These are phyloP conservation scores for Ophiocordyceps unilateralis DNA, from an alignment of 2,329 filamentous ascomycete genomes.

Conservation along the genomic window DNA sequence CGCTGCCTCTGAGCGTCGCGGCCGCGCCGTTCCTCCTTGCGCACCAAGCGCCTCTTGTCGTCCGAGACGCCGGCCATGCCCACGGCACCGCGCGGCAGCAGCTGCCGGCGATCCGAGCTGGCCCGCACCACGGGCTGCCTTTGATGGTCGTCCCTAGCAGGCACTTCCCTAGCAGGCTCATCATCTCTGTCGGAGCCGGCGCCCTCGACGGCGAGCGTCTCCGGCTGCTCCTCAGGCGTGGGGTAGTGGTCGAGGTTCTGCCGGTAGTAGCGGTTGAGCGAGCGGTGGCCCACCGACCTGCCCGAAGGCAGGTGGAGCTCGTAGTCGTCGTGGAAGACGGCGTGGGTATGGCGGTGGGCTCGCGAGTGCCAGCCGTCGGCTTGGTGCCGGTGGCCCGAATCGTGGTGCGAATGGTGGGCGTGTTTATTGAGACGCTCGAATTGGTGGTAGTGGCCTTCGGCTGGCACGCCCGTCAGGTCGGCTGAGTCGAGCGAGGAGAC, in stretches of 20 bases:
- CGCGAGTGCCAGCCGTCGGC: constrained; percentile 69
- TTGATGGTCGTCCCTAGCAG: constrained; percentile 9
- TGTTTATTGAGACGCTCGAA: constrained; percentile 57
- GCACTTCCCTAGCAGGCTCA: constrained; percentile 6
- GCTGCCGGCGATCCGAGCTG: constrained; percentile 27
- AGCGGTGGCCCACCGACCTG: constrained; percentile 76
- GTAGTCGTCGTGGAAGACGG: constrained; percentile 80
- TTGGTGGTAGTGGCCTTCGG: constrained; percentile 53
- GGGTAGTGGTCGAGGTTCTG: constrained; percentile 85
- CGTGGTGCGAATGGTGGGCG: constrained; percentile 56
- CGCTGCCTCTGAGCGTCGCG: constrained; percentile 46
- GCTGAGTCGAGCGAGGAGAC: constrained; percentile 78
- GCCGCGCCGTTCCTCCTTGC: constrained; percentile 50
- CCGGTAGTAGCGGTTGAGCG: constrained; percentile 71
- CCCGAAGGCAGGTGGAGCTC: constrained; percentile 88
- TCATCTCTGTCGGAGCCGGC: constrained; percentile 19
- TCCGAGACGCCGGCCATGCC: constrained; percentile 66
- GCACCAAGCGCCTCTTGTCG: constrained; percentile 54
- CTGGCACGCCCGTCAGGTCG: constrained; percentile 63
- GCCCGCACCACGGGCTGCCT: constrained; percentile 4
- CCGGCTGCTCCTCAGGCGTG: constrained; percentile 55
- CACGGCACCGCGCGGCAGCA: constrained; percentile 51
- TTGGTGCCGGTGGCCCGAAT: constrained; percentile 56
- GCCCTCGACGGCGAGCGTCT: constrained; percentile 44
- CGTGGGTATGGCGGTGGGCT: constrained; percentile 54